Percentiles rank a stretch among this genome's conserved stretches.
These are phyloP conservation scores for Phytophthora hybrid DNA, from an alignment of 352 stramenopile genomes.

Conservation along the genomic window DNA sequence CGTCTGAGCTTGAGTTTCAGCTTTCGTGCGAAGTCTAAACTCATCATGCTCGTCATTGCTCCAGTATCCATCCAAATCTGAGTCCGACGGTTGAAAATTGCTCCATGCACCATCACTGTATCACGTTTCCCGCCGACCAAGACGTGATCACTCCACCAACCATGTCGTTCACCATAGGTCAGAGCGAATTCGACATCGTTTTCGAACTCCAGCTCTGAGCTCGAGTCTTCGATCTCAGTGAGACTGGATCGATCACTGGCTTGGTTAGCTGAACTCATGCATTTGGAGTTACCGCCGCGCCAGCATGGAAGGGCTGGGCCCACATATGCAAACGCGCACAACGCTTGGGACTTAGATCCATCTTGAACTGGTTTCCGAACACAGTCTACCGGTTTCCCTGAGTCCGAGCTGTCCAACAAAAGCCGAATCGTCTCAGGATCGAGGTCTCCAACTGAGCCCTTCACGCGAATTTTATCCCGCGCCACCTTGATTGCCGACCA, in stretches of 20 bases:
- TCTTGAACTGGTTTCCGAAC: slow-evolving; percentile 16
- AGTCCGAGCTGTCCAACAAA: not conserved
- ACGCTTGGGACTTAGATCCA: slow-evolving; percentile 8
- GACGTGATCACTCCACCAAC: not conserved
- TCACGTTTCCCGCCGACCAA: not conserved
- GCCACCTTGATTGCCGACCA: too few species aligned
- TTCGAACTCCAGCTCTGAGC: not conserved
- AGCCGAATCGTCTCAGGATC: not conserved
- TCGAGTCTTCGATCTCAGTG: not conserved
- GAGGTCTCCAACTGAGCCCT: too few species aligned
- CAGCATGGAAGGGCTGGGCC: slow-evolving; percentile 9
- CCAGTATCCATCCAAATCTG: not conserved
- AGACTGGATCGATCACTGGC: not conserved
- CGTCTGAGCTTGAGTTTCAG: not conserved
- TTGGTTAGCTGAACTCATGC: not conserved
- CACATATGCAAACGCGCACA: slow-evolving; percentile 18
- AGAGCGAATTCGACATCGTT: not conserved
- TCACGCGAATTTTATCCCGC: too few species aligned
- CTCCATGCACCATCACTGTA: not conserved
- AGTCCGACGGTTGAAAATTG: not conserved
- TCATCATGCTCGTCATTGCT: not conserved
- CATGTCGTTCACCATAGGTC: not conserved
- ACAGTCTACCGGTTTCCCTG: slow-evolving; percentile 9
- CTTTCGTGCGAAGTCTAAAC: not conserved
- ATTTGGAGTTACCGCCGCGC: not conserved